A percentile compares a stretch with the other conserved stretches of the same genome.
Evolutionary conservation across 345 rosid genomes (phyloP).

Genomic region (Clarkia xantiana): DNA sequence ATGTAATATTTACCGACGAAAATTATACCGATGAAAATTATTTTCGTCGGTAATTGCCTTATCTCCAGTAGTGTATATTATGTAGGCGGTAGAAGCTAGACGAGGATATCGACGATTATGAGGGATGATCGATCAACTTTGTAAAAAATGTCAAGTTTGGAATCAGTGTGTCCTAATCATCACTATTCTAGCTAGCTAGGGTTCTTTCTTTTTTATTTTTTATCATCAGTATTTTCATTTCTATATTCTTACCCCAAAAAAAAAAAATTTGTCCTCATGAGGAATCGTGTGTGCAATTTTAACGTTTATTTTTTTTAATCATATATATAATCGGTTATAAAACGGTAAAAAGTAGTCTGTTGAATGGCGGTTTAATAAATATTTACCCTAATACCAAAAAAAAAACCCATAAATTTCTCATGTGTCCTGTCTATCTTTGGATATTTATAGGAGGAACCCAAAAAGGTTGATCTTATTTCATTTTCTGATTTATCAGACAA

Average conservation of each 20-base stretch:
- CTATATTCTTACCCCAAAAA: neutral
- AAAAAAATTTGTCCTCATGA: neutral
- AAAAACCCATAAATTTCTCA: neutral
- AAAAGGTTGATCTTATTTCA: neutral
- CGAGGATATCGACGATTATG: neutral
- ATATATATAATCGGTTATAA: too few relatives aligned
- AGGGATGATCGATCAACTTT: neutral
- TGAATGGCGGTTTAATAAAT: too few relatives aligned
- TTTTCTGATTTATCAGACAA: neutral
- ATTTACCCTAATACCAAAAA: too few relatives aligned
- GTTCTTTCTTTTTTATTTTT: neutral
- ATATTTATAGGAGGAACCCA: neutral
- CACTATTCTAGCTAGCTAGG: too few relatives aligned
- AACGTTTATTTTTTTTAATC: too few relatives aligned
- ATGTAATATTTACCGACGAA: too few relatives aligned
- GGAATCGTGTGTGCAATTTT: neutral
- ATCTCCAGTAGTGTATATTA: too few relatives aligned
- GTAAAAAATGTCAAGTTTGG: constrained; percentile 2
- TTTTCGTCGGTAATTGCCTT: too few relatives aligned
- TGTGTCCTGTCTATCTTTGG: neutral
- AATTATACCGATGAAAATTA: too few relatives aligned
- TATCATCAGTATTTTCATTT: constrained; percentile 1
- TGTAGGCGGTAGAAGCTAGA: too few relatives aligned
- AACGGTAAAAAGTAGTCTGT: too few relatives aligned
- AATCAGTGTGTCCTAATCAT: too few relatives aligned